These are phyloP conservation scores for Penicillium nordicum DNA, from an alignment of 2,329 filamentous ascomycete species.

Conservation along the genomic window DNA sequence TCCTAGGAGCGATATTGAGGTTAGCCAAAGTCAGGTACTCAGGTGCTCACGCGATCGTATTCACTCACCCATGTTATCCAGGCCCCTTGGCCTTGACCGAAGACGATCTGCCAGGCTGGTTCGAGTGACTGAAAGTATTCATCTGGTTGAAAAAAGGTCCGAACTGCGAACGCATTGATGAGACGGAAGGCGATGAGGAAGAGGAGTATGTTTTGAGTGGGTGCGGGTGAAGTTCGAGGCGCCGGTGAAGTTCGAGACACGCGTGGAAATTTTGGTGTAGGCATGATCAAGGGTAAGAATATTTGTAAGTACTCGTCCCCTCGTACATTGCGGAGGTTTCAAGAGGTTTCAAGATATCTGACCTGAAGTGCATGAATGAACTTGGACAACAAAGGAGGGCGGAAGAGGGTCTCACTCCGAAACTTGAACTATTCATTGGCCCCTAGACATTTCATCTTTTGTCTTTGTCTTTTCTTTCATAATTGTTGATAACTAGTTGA, in stretches of 20 bases:
- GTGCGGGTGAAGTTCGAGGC: constrained; percentile 8
- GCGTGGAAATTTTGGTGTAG: constrained; percentile 8
- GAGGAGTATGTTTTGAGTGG: constrained; percentile 33
- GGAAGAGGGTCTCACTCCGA: background rate
- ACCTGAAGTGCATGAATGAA: background rate
- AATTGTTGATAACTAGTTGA: background rate
- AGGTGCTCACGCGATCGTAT: background rate
- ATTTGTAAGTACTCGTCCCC: background rate
- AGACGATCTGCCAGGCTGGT: constrained; percentile 86
- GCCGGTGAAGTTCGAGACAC: constrained; percentile 7
- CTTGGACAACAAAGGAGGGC: background rate
- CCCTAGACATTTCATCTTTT: background rate
- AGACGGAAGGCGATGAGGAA: constrained; percentile 66
- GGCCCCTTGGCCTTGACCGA: constrained; percentile 71
- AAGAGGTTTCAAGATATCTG: background rate
- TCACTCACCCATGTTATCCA: constrained; percentile 90
- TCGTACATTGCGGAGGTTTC: constrained; percentile 1
- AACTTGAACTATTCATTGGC: background rate
- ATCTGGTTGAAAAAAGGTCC: constrained; percentile 96
- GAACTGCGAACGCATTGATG: constrained; percentile 71
- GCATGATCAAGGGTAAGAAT: constrained; percentile 3
- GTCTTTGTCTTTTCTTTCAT: background rate
- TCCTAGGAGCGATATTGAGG: constrained; percentile 57
- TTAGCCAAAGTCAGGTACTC: constrained; percentile 5
- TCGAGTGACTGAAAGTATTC: constrained; percentile 96